A percentile compares a stretch with the other conserved stretches of the same genome.
Evolutionary conservation across 176 grass and related monocot species (phyloP).

Genomic region (Oryza glumipatula): DNA sequence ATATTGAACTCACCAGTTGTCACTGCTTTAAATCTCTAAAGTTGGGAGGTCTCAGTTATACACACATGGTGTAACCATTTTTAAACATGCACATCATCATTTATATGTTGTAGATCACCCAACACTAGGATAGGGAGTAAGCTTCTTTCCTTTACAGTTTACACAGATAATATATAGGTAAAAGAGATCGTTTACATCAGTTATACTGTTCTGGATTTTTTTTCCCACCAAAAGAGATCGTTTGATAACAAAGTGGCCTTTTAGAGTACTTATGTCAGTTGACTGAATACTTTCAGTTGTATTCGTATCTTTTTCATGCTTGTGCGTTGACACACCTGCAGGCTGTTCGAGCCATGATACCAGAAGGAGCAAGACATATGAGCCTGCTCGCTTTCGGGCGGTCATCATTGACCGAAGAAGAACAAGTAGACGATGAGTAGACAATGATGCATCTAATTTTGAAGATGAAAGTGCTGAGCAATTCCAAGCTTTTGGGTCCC

Average conservation of each 20-base stretch:
- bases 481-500: neutral
- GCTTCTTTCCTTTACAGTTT: conserved; percentile 5
- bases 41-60: neutral
- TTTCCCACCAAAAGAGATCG: neutral
- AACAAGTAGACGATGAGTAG: conserved; percentile 56
- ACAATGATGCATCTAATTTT: neutral
- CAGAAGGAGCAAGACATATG: conserved; percentile 81
- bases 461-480: neutral
- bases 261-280: neutral
- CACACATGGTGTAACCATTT: neutral
- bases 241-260: neutral
- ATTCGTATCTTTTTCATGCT: neutral
- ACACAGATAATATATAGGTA: neutral
- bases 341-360: conserved; percentile 76
- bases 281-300: neutral
- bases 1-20: neutral
- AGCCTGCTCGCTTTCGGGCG: conserved; percentile 83
- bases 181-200: no score
- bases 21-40: neutral
- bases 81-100: neutral
- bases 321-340: conserved; percentile 36
- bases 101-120: neutral
- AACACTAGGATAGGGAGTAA: neutral
- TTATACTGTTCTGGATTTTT: no score
- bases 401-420: conserved; percentile 54